Conservation (phyloP, 306 rosid species). For the Glycyrrhiza uralensis region DNA sequence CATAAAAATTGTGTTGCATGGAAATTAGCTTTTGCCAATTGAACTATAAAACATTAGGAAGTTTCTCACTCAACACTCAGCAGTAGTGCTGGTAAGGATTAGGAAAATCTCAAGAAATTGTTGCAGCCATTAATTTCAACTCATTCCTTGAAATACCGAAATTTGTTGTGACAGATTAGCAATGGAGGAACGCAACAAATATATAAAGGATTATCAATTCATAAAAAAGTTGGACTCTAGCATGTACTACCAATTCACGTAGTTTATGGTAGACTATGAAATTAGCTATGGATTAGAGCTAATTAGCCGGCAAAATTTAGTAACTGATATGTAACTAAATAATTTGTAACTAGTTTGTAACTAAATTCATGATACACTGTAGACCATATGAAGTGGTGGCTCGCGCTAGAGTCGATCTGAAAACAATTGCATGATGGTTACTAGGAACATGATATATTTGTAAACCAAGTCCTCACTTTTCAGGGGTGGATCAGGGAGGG, state of each 20-base stretch:
- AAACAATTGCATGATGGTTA: not conserved
- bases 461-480: not conserved
- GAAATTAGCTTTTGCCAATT: not conserved
- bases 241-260: too few species aligned
- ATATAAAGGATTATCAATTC: not conserved
- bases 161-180: not conserved
- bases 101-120: not conserved
- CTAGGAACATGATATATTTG: not conserved
- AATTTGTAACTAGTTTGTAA: too few species aligned
- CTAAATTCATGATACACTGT: too few species aligned
- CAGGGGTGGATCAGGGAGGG: not conserved
- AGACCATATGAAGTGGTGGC: too few species aligned
- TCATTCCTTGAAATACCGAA: not conserved
- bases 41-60: conserved; percentile 3
- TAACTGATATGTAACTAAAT: too few species aligned
- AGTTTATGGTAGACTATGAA: too few species aligned
- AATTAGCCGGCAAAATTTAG: too few species aligned
- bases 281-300: not conserved
- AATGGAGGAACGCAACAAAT: not conserved
- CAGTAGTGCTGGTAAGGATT: not conserved
- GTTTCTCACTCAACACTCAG: conserved; percentile 4
- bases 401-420: too few species aligned
- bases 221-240: not conserved
- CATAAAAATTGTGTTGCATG: not conserved
- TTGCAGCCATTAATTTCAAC: not conserved